These are phyloP conservation scores for Leucosporidium yakuticum DNA, from an alignment of 768 basidiomycete species.

Conservation along the genomic window DNA sequence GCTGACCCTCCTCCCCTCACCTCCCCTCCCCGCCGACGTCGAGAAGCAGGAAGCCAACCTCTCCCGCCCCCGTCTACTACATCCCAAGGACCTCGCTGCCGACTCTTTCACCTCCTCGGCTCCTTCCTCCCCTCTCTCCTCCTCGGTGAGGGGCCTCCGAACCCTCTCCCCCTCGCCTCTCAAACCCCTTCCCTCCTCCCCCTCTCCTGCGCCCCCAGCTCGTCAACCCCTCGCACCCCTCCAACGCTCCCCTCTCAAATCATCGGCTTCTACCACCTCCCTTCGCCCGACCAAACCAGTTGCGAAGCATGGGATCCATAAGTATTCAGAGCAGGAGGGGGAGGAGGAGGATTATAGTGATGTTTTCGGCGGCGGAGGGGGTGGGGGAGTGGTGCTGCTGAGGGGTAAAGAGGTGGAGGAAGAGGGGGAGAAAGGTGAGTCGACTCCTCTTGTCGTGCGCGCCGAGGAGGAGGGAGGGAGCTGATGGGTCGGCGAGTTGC, in stretches of 20 bases:
- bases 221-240: not conserved
- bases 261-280: not conserved
- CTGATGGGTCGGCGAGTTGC: not conserved
- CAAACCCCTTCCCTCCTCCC: not conserved
- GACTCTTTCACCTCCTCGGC: constrained; percentile 10
- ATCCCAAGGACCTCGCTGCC: constrained; percentile 63
- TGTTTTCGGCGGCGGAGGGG: constrained; percentile 64
- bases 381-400: not conserved
- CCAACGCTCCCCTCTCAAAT: not conserved
- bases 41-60: constrained; percentile 64
- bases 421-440: too few relatives aligned
- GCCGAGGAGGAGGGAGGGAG: not conserved
- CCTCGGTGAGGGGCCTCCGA: constrained; percentile 14
- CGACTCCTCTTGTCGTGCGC: too few relatives aligned
- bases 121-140: constrained; percentile 1
- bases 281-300: constrained; percentile 15
- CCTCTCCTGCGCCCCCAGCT: too few relatives aligned
- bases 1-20: too few relatives aligned
- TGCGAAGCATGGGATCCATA: constrained; percentile 32
- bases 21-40: too few relatives aligned
- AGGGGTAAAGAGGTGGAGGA: too few relatives aligned
- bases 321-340: constrained; percentile 50
- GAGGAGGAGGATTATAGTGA: constrained; percentile 93
- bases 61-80: constrained; percentile 67
- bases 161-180: not conserved